phyloP scores from a whole-genome alignment of 495 filamentous ascomycete species.

The Peziza echinospora region DNA sequence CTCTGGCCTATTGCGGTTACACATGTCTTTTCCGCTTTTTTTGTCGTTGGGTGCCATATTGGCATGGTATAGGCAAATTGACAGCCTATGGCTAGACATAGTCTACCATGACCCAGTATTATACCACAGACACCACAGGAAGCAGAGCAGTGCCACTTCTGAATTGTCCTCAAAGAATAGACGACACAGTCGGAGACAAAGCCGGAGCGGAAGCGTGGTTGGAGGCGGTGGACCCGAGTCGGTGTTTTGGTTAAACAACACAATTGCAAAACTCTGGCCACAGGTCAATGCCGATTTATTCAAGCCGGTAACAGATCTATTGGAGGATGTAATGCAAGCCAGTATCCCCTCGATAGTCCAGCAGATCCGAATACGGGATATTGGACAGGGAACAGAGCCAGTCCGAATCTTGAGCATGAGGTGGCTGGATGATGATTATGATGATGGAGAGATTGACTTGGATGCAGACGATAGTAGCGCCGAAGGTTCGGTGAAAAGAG shows the following conservation, averaged over 20 bases:
- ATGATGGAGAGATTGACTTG: not conserved
- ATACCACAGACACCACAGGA: constrained; percentile 6
- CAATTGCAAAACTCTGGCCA: constrained; percentile 15
- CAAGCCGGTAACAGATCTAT: constrained; percentile 10
- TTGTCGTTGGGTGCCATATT: constrained; percentile 2
- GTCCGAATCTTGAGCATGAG: constrained; percentile 10
- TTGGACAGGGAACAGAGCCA: constrained; percentile 14
- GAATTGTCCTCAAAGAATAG: too few relatives aligned
- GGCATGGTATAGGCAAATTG: constrained; percentile 12
- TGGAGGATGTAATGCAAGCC: constrained; percentile 18
- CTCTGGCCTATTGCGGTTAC: constrained; percentile 10
- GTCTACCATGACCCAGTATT: constrained; percentile 3
- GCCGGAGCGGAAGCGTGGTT: not conserved
- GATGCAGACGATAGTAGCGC: constrained; percentile 22
- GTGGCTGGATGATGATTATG: constrained; percentile 14
- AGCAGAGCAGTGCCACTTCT: too few relatives aligned
- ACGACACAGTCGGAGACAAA: too few relatives aligned
- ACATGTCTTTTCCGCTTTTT: constrained; percentile 13
- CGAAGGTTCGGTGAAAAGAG: constrained; percentile 41
- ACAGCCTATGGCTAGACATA: constrained; percentile 11
- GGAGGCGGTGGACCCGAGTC: constrained; percentile 4
- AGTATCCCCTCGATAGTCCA: constrained; percentile 14
- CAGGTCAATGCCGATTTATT: constrained; percentile 17
- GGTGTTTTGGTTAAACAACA: constrained; percentile 15
- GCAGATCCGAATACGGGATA: constrained; percentile 11